Base-by-base conservation (phyloP, 768 basidiomycete species). In the Leucogyrophana mollusca region DNA sequence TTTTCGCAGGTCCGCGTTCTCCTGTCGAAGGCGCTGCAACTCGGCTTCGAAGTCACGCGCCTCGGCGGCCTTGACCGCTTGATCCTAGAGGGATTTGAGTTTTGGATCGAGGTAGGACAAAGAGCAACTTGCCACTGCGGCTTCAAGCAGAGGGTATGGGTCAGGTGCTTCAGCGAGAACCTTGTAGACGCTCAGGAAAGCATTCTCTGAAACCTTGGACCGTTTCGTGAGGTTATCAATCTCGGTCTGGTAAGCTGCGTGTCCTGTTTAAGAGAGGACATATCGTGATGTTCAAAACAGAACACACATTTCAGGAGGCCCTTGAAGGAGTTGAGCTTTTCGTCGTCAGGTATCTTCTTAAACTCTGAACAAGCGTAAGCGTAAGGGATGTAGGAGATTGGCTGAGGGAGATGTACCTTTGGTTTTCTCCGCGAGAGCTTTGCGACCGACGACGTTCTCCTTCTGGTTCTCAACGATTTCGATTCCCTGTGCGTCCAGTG, bases 381-480 rank as follows among this genome's bases (percentile, higher is more conserved):
- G 7, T 9, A 9, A 25, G 17, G 17, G 20, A 23, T 16, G 21
- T 16, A 21, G 24, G 25, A 17, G n/a, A n/a, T n/a, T n/a, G n/a
- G 18, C 11, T 18, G 5, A 40, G 35, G 22, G 7, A 42, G 25
- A 56, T 64, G n/a, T n/a, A 90, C 95, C 95, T 74, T 95, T 90
- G 0, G 96, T 99, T 64, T 89, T 87, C 70, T 98, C 96, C 1
- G 95, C 91, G 17, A 99, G 75, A 44, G 85, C 87, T 67, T 97
- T 99, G 34, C 96, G 79, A 9, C 94, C 94, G 3, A 99, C 76
- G 36, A 97, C 77, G 54, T 89, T 92, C 72, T 98, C 95, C 72
- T 97, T 99, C 75, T 97, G 94, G 69, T 94, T 94, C 75, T 98
- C 94, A 17, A 99, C 94, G 11, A 99, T 77, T 67, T 98, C 94